These are phyloP conservation scores for Candida tibetensis DNA, from an alignment of 805 yeast genomes.

Conservation along the genomic window DNA sequence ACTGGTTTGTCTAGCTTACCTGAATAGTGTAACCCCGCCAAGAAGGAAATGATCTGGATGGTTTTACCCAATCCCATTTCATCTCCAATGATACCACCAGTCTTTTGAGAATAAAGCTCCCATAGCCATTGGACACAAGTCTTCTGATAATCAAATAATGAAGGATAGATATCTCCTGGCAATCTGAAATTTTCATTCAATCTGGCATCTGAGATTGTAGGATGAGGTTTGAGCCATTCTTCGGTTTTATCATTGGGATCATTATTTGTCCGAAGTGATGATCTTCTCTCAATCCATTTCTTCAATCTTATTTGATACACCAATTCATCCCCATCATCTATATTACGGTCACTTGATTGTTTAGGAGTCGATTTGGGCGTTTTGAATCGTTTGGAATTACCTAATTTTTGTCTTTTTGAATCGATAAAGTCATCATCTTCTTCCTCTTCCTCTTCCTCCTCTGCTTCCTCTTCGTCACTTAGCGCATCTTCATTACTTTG, in stretches of 20 bases:
- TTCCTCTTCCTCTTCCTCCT: slow-evolving; percentile 6
- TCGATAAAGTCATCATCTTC: neutral
- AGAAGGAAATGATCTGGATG: slow-evolving; percentile 83
- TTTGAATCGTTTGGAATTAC: neutral
- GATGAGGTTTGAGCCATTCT: slow-evolving; percentile 80
- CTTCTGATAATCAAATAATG: slow-evolving; percentile 88
- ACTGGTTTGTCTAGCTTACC: slow-evolving; percentile 73
- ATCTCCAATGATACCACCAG: slow-evolving; percentile 96
- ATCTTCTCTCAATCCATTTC: slow-evolving; percentile 58
- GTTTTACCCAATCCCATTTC: slow-evolving; percentile 99
- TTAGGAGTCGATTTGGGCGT: neutral
- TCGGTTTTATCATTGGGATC: slow-evolving; percentile 20
- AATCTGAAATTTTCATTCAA: slow-evolving; percentile 66
- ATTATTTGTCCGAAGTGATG: slow-evolving; percentile 35
- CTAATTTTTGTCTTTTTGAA: neutral
- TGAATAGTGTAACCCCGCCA: slow-evolving; percentile 88
- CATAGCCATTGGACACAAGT: slow-evolving; percentile 98
- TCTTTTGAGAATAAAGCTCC: slow-evolving; percentile 83
- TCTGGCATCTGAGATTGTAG: slow-evolving; percentile 69
- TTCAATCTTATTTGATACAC: slow-evolving; percentile 58
- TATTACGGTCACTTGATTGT: slow-evolving; percentile 24
- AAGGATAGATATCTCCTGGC: slow-evolving; percentile 89
- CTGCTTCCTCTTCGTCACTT: slow-evolving; percentile 3
- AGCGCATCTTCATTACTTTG: neutral
- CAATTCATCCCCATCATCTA: slow-evolving; percentile 81